A percentile compares a stretch with the other conserved stretches of the same genome.
Conservation (phyloP, 1,284 basidiomycete species). For the Ustilago trichophora region DNA sequence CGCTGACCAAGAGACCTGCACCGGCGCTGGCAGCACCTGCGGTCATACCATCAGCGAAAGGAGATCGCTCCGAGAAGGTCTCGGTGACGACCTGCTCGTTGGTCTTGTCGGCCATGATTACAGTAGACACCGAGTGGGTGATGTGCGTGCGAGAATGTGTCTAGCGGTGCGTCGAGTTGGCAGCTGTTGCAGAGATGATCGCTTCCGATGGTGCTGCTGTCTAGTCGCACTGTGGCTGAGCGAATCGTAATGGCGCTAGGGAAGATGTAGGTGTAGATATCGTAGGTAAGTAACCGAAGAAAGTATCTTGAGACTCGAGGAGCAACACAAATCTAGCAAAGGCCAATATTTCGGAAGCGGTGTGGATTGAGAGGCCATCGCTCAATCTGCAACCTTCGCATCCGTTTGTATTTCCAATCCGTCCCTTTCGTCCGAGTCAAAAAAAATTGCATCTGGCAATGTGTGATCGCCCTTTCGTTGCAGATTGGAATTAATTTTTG, state of each 20-base stretch:
- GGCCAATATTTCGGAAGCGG: not conserved
- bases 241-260: not conserved
- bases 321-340: slow-evolving; percentile 2
- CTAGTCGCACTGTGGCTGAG: too few relatives aligned
- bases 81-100: slow-evolving; percentile 44
- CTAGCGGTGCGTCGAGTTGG: too few relatives aligned
- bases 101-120: slow-evolving; percentile 32
- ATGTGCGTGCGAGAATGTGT: too few relatives aligned
- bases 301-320: not conserved
- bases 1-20: slow-evolving; percentile 58
- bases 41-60: slow-evolving; percentile 56
- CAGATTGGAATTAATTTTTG: too few relatives aligned
- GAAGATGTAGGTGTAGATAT: not conserved
- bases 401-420: slow-evolving; percentile 8
- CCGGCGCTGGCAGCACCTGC: slow-evolving; percentile 48
- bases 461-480: slow-evolving; percentile 17
- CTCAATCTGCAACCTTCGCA: slow-evolving; percentile 22
- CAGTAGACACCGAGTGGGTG: too few relatives aligned
- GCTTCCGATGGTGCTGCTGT: not conserved
- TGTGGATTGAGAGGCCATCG: not conserved
- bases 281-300: too few relatives aligned
- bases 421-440: slow-evolving; percentile 18
- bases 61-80: slow-evolving; percentile 51
- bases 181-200: too few relatives aligned
- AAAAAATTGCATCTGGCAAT: not conserved